Evolutionary conservation across 2,329 filamentous ascomycete species (phyloP), one percentile per base, ranked within the genome.

Genomic region (Trichoderma lentiforme): DNA sequence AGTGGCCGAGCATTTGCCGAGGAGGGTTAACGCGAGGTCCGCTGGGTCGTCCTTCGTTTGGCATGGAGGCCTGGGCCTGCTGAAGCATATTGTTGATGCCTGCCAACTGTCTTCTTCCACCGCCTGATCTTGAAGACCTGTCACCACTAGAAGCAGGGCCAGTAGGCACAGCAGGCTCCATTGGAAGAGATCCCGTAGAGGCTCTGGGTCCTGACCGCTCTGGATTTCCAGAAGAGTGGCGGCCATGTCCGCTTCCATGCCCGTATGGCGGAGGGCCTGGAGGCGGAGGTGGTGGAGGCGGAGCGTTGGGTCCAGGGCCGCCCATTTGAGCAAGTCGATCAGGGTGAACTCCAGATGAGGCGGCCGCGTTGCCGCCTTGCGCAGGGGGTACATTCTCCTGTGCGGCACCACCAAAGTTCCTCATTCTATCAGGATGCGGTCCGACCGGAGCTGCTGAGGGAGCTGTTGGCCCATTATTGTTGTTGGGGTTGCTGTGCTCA

Each of bases 41-140:
- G 58, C 80, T 82, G 34, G 80, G 81, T 30, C 81, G 82, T 28
- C 77, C 79, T 43, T 74, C 65, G 1, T 82, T 81, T 1, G 78
- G 82, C 81, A 77, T 83, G 74, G 75, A 86, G 78, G 76, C 77
- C 76, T 85, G 86, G 1, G 84, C 84, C 78, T 87, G 85, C 74
- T 87, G 85, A 4, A 90, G 82, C 65, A 85, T 88, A 73, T 81
- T 89, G 75, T 90, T 89, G 72, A 91, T 90, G 60, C 87, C 86
- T 14, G 86, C 85, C 34, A 91, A 81, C 75, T 90, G 87, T 71
- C 88, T 83, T 72, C 84, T 82, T 21, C 85, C 82, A 34, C 86
- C 84, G 75, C 74, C 80, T 32, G 77, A 77, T 47, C 79, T 75
- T 12, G 67, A 70, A 30, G 75, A 72, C 34, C 84, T 80, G 32